Base-by-base conservation (phyloP, 1,284 basidiomycete genomes). In the Moniliophthora roreri region DNA sequence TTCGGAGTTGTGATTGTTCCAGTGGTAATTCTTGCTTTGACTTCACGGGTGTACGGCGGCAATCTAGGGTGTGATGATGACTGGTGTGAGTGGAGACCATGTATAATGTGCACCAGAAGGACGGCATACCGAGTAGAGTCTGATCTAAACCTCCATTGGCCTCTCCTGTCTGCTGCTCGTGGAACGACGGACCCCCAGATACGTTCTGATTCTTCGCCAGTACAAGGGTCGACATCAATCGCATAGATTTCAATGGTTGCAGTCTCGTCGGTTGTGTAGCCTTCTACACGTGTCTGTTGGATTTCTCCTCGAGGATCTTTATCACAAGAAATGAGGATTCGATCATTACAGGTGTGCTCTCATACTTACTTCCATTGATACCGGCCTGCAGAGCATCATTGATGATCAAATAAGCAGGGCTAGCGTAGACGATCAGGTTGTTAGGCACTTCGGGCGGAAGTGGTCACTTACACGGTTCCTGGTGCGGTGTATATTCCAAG, bases 201-300 rank as follows among this genome's bases (percentile, higher is more conserved):
- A 8, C 59, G 49, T 23, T 60, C 59, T n/a, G 51, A 41, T 39
- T 56, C 46, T 35, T 54, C 55, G 20, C 59, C 59, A n/a, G 57
- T 60, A 20, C 59, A 60, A 24, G 57, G 57, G 45, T 60, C 54
- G 28, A 58, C 57, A 32, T 60, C 55, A 21, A 60, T 54, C 38
- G 55, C 48, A 49, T 50, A 58, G 15, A 60, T 48, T 20, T 52
- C 35, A 35, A 60, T 58, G 8, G 59, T 60, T 2, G 55, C 55
- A 3, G 59, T 60, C 32, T 58, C 36, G 42, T 58, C 59, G 9
- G 59, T 60, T n/a, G 47, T 55, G 42, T 54, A 60, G 8, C 59
- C 59, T 48, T 60, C 52, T 9, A 40, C 54, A n/a, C 59, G 54
- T 11, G 59, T 58, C 48, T 60, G 51, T 4, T 40, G 46, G 9